phyloP scores from a whole-genome alignment of 1,139 yeast species.

The Spencermartinsiella ligniputridi region DNA sequence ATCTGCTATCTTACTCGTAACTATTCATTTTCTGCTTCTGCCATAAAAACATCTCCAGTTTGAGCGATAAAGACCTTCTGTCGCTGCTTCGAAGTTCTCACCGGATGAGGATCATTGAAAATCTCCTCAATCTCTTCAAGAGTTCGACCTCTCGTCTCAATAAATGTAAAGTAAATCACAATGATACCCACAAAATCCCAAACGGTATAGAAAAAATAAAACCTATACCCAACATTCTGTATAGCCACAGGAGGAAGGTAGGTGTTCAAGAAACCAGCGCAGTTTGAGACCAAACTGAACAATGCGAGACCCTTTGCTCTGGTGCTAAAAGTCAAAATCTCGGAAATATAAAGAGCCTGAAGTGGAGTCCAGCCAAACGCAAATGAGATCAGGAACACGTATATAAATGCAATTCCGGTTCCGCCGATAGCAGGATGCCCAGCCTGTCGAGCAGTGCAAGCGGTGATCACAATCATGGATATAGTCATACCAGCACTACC shows the following conservation, averaged over 20 bases:
- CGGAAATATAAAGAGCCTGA: conserved; percentile 34
- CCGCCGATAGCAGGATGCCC: conserved; percentile 7
- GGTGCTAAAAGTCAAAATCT: conserved; percentile 35
- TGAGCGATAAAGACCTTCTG: conserved; percentile 8
- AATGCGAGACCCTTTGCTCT: conserved; percentile 38
- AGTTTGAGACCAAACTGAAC: conserved; percentile 26
- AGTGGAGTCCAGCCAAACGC: conserved; percentile 23
- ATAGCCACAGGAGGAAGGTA: conserved; percentile 15
- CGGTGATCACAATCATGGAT: conserved; percentile 16
- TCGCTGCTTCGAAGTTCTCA: conserved; percentile 9
- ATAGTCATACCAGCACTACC: conserved; percentile 4
- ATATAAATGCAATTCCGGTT: conserved; percentile 27
- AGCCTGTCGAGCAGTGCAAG: conserved; percentile 14
- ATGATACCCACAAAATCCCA: conserved; percentile 13
- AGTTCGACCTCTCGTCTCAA: conserved; percentile 13
- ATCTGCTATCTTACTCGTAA: not conserved
- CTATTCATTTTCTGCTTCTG: no score
- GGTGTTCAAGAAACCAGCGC: conserved; percentile 37
- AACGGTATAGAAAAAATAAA: conserved; percentile 11
- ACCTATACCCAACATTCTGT: conserved; percentile 11
- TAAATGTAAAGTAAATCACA: conserved; percentile 12
- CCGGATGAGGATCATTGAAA: conserved; percentile 11
- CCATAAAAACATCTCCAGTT: conserved; percentile 10
- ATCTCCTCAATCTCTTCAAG: conserved; percentile 14
- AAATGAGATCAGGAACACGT: conserved; percentile 35